These are phyloP conservation scores for Cercophora sp. DNA, from an alignment of 495 filamentous ascomycete genomes.

Conservation along the genomic window DNA sequence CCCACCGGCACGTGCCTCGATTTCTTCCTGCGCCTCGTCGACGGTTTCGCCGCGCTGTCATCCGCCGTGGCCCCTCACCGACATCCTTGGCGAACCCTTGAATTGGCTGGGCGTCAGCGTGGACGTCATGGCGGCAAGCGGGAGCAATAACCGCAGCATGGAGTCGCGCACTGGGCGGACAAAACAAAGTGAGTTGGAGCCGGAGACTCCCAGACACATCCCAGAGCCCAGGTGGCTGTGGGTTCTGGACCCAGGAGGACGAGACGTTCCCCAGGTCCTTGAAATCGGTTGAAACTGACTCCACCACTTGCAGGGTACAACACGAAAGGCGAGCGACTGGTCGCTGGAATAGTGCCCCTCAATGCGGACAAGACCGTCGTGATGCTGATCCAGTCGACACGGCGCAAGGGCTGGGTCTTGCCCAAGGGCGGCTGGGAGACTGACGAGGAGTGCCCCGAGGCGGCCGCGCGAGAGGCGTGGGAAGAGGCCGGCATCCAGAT, in stretches of 20 bases:
- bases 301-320: constrained; percentile 68
- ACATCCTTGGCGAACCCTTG: constrained; percentile 10
- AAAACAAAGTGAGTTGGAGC: constrained; percentile 68
- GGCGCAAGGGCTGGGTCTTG: constrained; percentile 85
- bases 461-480: constrained; percentile 80
- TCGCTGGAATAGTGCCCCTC: constrained; percentile 86
- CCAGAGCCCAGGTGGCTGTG: background rate
- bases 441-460: constrained; percentile 67
- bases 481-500: constrained; percentile 93
- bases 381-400: constrained; percentile 86
- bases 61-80: background rate
- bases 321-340: constrained; percentile 85
- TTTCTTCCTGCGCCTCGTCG: background rate
- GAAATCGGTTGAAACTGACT: constrained; percentile 32
- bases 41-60: background rate
- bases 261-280: background rate
- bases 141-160: constrained; percentile 58
- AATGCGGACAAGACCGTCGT: constrained; percentile 66
- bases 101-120: background rate
- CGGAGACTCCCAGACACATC: background rate
- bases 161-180: constrained; percentile 70
- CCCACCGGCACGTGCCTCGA: background rate
- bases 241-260: background rate
- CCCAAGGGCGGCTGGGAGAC: constrained; percentile 98
- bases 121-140: constrained; percentile 46